These are phyloP conservation scores for Casaregolazyma lundiana DNA, from an alignment of 1,139 yeast genomes.

Conservation along the genomic window DNA sequence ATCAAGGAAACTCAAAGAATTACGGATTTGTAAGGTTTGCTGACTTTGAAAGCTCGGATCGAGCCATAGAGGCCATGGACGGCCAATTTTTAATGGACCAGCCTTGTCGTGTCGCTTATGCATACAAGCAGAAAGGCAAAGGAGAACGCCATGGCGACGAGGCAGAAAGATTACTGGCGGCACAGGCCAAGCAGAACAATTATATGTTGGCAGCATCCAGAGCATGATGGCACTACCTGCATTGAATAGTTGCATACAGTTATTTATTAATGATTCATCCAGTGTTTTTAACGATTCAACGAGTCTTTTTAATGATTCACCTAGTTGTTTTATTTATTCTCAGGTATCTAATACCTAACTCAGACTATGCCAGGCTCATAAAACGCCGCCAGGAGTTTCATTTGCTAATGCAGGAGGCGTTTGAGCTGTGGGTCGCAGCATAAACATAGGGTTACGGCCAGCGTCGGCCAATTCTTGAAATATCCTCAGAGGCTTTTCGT, in stretches of 20 bases:
- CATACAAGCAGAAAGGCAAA: conserved; percentile 59
- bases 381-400: conserved; percentile 36
- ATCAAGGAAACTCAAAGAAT: conserved; percentile 52
- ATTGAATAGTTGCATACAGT: not conserved
- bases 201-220: conserved; percentile 16
- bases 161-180: conserved; percentile 69
- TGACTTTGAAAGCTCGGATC: conserved; percentile 65
- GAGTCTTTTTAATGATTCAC: no score
- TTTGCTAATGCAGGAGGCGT: conserved; percentile 25
- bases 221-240: not conserved
- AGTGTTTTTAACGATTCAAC: not conserved
- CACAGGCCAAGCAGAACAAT: conserved; percentile 49
- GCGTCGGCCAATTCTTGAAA: conserved; percentile 82
- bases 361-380: conserved; percentile 18
- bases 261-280: not conserved
- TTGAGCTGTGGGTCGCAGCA: conserved; percentile 78
- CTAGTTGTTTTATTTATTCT: no score
- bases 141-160: conserved; percentile 72
- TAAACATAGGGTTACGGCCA: conserved; percentile 88
- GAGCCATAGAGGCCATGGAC: conserved; percentile 65
- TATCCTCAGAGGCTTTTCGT: conserved; percentile 86
- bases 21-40: conserved; percentile 61
- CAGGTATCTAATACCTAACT: no score
- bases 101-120: conserved; percentile 60
- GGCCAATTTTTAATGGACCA: conserved; percentile 67